Evolutionary conservation across 352 stramenopile species (phyloP).

Genomic region (Globisporangium ultimum): DNA sequence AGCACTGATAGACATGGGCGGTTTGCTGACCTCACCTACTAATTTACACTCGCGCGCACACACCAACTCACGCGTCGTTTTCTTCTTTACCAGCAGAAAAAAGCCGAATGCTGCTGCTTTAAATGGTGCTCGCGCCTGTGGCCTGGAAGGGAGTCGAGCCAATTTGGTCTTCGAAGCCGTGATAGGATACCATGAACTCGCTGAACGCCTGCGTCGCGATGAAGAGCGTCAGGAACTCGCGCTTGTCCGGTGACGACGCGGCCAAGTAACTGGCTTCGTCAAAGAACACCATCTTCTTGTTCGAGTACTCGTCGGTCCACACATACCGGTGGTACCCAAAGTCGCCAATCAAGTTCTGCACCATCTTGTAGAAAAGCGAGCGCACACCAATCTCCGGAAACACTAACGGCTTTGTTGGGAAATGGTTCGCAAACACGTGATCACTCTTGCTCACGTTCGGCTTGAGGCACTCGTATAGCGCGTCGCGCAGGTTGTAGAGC

Average conservation of each 20-base stretch:
- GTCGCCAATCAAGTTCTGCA: conserved; percentile 71
- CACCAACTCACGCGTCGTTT: not conserved
- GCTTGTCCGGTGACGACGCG: conserved; percentile 64
- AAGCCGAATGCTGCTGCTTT: conserved; percentile 3
- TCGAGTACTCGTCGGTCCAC: conserved; percentile 83
- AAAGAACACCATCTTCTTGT: conserved; percentile 78
- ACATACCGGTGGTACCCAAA: conserved; percentile 85
- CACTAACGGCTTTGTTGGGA: conserved; percentile 55
- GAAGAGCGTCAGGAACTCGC: conserved; percentile 82
- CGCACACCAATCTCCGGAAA: conserved; percentile 79
- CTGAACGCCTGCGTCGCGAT: conserved; percentile 84
- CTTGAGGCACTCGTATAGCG: conserved; percentile 64
- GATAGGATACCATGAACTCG: conserved; percentile 80
- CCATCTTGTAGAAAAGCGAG: conserved; percentile 55
- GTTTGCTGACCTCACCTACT: not conserved
- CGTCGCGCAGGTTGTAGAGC: conserved; percentile 40
- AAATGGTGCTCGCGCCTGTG: not conserved
- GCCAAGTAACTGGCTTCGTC: conserved; percentile 85
- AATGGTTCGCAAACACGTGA: conserved; percentile 69
- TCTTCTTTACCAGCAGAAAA: not conserved
- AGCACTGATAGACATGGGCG: not conserved
- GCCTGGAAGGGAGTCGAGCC: conserved; percentile 14
- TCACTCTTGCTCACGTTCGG: conserved; percentile 71
- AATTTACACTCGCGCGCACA: not conserved
- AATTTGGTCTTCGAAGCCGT: conserved; percentile 71